Evolutionary conservation across 768 basidiomycete species (phyloP), one percentile per base, ranked within the genome.

Genomic region (Leccinum boreale): DNA sequence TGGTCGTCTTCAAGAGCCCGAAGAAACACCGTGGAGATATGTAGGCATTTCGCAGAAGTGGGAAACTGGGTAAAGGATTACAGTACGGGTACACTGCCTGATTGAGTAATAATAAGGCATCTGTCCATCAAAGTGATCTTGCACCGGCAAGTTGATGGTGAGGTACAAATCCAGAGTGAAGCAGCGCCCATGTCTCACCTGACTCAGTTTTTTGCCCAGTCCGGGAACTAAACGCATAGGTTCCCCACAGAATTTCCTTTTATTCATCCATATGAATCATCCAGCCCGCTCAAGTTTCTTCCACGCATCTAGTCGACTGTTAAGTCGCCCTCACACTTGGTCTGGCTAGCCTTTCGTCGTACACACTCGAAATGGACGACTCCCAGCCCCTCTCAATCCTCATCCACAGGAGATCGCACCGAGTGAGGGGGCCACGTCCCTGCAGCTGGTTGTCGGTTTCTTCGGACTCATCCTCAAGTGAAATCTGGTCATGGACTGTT

Each of bases 361-460:
- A 46, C 23, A 3, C 60, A 11, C 33, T 52, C 5, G 48, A 50
- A 17, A 64, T 67, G 67, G 59, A 65, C 28, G 42, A 55, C 50
- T 44, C 59, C 17, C 52, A 48, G 2, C 47, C 58, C 17, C 60
- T 61, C 39, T 50, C 50, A 4, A 21, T 58, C 3, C 50, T 60
- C 17, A 23, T 26, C n/a, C 61, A 15, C 15, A 55, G 60, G 50
- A 67, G 19, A 28, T 54, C 62, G 12, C 36, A 50, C 29, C 65
- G 64, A 52, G 56, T 72, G 15, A 65, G 60, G 51, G 71, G 71
- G 23, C 71, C 72, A 19, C 71, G 71, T 50, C 72, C 71, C 28
- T 64, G 55, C 47, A 71, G 70, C 60, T 69, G 65, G 65, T 19
- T 58, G 21, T 55, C 66, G 10, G 48, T 58, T 28, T 55, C 58